These are phyloP conservation scores for Scheffersomyces titani DNA, from an alignment of 1,139 yeast genomes.

Conservation along the genomic window DNA sequence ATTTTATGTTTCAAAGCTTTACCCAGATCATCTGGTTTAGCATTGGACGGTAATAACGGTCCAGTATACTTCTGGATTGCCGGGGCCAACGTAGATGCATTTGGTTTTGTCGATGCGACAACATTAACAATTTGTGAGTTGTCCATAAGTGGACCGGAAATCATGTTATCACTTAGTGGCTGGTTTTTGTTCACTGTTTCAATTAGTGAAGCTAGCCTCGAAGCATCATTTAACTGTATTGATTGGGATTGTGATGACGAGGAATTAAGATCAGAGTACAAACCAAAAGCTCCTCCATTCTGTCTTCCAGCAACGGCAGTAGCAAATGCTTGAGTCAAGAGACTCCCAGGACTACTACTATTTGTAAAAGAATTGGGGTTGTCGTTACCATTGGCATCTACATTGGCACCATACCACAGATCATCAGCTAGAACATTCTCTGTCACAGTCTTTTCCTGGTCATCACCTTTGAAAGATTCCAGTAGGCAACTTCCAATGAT, in stretches of 20 bases:
- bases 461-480: slow-evolving; percentile 23
- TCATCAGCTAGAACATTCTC: neutral
- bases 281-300: neutral
- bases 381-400: neutral
- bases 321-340: neutral
- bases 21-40: neutral
- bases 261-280: neutral
- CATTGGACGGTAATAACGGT: neutral
- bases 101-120: neutral
- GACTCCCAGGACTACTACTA: neutral
- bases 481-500: slow-evolving; percentile 62
- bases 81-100: neutral
- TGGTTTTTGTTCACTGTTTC: neutral
- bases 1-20: slow-evolving; percentile 1
- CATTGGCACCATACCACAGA: neutral
- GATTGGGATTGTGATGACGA: neutral
- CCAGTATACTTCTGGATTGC: neutral
- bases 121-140: neutral
- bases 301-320: slow-evolving; percentile 1
- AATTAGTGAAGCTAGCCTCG: neutral
- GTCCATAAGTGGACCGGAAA: neutral
- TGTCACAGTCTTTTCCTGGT: neutral
- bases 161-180: neutral
- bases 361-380: neutral
- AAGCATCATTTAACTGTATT: neutral